A percentile compares a stretch with the other conserved stretches of the same genome.
phyloP scores from a whole-genome alignment of 2,329 filamentous ascomycete genomes.

The Penicillium sp. region DNA sequence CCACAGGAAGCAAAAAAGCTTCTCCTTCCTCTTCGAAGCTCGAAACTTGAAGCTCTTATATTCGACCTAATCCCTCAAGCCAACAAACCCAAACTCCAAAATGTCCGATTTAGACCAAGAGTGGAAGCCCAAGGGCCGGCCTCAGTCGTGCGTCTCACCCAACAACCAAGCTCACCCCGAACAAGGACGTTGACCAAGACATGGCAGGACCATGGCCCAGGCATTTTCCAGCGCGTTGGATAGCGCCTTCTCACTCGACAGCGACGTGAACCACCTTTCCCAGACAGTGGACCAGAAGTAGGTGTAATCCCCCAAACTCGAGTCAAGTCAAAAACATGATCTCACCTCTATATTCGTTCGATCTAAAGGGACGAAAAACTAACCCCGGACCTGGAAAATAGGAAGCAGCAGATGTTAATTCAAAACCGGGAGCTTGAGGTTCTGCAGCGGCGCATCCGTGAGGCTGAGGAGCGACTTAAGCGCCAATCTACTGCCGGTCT shows the following conservation, averaged over 20 bases:
- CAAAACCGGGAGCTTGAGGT: slow-evolving; percentile 80
- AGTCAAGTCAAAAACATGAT: not conserved
- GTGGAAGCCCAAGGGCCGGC: slow-evolving; percentile 79
- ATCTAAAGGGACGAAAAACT: not conserved
- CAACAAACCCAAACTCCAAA: slow-evolving; percentile 12
- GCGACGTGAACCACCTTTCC: slow-evolving; percentile 71
- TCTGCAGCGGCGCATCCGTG: slow-evolving; percentile 78
- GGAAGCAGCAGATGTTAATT: slow-evolving; percentile 74
- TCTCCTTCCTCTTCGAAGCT: not conserved
- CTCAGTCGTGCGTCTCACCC: slow-evolving; percentile 71
- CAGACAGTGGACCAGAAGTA: slow-evolving; percentile 81
- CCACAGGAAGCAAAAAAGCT: not conserved
- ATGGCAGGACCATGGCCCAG: slow-evolving; percentile 74
- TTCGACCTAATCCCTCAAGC: not conserved
- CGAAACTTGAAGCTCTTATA: not conserved
- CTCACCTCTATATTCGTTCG: not conserved
- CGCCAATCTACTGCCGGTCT: slow-evolving; percentile 21
- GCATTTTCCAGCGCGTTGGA: slow-evolving; percentile 85
- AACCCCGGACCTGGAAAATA: slow-evolving; percentile 36
- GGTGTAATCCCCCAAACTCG: slow-evolving; percentile 29
- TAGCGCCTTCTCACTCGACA: slow-evolving; percentile 86
- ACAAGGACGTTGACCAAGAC: slow-evolving; percentile 24
- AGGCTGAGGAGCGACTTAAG: slow-evolving; percentile 78
- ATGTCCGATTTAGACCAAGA: slow-evolving; percentile 69
- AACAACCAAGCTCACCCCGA: not conserved